Evolutionary conservation across 306 rosid species (phyloP).

Genomic region (Hippophae gyantsensis): DNA sequence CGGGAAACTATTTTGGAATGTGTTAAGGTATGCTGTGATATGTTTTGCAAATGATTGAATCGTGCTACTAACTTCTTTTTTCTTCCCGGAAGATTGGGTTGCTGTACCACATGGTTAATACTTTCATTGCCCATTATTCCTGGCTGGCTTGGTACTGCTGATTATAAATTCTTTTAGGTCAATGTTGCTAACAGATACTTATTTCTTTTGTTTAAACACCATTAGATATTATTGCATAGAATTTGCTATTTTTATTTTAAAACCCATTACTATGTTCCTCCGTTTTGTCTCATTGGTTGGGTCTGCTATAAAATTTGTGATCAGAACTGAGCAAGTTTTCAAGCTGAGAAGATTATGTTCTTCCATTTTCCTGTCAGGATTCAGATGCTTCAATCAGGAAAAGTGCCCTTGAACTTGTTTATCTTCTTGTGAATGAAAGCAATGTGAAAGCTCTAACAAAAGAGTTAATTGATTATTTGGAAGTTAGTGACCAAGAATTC

Average conservation of each 20-base stretch:
- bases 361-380: slow-evolving; percentile 47
- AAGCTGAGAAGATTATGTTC: slow-evolving; percentile 23
- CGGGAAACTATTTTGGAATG: slow-evolving; percentile 93
- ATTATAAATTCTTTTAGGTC: too few relatives aligned
- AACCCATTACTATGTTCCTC: too few relatives aligned
- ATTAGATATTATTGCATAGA: too few relatives aligned
- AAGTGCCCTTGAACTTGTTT: slow-evolving; percentile 98
- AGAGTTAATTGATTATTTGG: slow-evolving; percentile 84
- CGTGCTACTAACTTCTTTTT: background rate
- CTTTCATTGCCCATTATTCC: too few relatives aligned
- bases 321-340: slow-evolving; percentile 1
- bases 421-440: slow-evolving; percentile 72
- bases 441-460: slow-evolving; percentile 80
- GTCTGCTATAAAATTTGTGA: slow-evolving; percentile 1
- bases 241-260: slow-evolving; percentile 8
- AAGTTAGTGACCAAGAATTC: slow-evolving; percentile 82
- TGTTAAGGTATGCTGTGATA: slow-evolving; percentile 57
- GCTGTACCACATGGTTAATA: too few relatives aligned
- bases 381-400: slow-evolving; percentile 89
- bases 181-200: too few relatives aligned
- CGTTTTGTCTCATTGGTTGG: background rate
- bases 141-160: too few relatives aligned
- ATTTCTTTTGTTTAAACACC: too few relatives aligned
- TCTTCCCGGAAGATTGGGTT: background rate
- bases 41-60: slow-evolving; percentile 7